Percentiles rank a stretch among this genome's conserved stretches.
Conservation (phyloP, 2,329 filamentous ascomycete species). For the Ceratocystiopsis sp. region DNA sequence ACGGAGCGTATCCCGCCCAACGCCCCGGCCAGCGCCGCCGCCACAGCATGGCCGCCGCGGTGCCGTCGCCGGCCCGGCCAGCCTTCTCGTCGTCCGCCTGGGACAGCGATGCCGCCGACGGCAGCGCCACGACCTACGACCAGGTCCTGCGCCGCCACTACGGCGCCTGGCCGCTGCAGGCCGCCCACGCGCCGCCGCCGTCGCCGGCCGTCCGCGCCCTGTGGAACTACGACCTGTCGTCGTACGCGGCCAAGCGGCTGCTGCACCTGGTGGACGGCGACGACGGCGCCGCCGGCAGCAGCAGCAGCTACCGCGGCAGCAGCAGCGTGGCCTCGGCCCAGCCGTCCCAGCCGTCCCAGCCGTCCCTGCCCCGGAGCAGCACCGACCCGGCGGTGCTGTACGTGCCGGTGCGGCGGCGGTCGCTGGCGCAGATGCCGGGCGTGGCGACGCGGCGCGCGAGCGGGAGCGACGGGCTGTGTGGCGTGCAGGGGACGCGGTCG, state of each 20-base stretch:
- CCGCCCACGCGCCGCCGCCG: too few species aligned
- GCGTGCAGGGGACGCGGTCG: constrained; percentile 7
- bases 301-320: constrained; percentile 11
- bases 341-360: constrained; percentile 10
- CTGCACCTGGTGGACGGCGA: constrained; percentile 18
- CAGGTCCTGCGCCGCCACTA: constrained; percentile 13
- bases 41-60: too few species aligned
- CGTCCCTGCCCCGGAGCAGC: constrained; percentile 21
- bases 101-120: background rate
- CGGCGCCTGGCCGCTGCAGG: constrained; percentile 14
- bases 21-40: too few species aligned
- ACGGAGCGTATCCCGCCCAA: too few species aligned
- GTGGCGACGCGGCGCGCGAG: constrained; percentile 26
- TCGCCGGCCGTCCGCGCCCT: constrained; percentile 19
- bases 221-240: constrained; percentile 25
- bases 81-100: background rate
- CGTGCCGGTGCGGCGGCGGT: constrained; percentile 29
- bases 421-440: constrained; percentile 30
- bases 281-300: background rate
- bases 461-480: constrained; percentile 6
- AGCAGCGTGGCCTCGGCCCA: background rate
- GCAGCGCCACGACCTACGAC: constrained; percentile 17
- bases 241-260: constrained; percentile 28
- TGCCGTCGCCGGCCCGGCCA: too few species aligned
- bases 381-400: constrained; percentile 32